Conservation (phyloP, 345 rosid species). For the thale cress (Arabidopsis thaliana) region DNA sequence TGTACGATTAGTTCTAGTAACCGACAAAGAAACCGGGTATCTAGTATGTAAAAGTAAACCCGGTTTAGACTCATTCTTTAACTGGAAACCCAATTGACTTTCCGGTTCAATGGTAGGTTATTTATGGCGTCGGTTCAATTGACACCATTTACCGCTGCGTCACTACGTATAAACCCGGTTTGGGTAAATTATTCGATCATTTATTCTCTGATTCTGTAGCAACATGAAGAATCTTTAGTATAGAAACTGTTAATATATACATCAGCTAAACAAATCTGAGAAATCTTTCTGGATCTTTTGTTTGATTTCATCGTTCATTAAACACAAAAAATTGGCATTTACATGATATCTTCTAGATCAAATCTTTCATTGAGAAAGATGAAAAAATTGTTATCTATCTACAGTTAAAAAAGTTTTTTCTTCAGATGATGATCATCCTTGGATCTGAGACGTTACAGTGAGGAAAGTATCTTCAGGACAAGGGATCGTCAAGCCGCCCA, state of each 20-base stretch:
- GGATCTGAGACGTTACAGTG: constrained; percentile 45
- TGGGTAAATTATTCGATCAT: constrained; percentile 18
- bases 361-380: constrained; percentile 15
- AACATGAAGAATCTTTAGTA: constrained; percentile 7
- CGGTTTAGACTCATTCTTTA: neutral
- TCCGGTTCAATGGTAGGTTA: neutral
- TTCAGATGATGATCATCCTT: constrained; percentile 28
- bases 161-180: neutral
- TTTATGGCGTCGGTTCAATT: constrained; percentile 12
- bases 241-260: neutral
- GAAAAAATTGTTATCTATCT: constrained; percentile 5
- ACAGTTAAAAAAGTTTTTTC: neutral
- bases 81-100: neutral
- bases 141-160: too few relatives aligned
- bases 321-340: constrained; percentile 1
- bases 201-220: constrained; percentile 19
- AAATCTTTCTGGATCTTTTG: constrained; percentile 15
- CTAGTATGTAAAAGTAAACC: neutral
- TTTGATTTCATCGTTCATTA: neutral
- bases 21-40: neutral
- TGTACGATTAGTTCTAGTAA: neutral
- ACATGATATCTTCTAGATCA: neutral
- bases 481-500: constrained; percentile 59
- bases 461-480: constrained; percentile 53
- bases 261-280: neutral